Evolutionary conservation across 2,329 filamentous ascomycete species (phyloP).

Genomic region (Penicillium glabrum): DNA sequence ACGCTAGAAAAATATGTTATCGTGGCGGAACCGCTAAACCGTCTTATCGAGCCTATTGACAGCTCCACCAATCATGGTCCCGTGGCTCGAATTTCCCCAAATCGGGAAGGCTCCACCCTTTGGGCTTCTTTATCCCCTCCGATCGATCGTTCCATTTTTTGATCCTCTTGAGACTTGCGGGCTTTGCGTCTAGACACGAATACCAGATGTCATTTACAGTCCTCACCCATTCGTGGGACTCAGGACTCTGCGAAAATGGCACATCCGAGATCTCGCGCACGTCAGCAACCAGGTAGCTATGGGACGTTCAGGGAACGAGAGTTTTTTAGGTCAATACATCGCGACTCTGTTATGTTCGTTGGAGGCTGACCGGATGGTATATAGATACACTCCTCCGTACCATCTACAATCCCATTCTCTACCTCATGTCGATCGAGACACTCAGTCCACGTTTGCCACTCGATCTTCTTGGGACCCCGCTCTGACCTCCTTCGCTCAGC

Average conservation of each 20-base stretch:
- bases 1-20: not conserved
- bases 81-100: not conserved
- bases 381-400: not conserved
- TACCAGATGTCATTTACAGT: not conserved
- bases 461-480: conserved; percentile 15
- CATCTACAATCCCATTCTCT: not conserved
- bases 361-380: not conserved
- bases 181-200: not conserved
- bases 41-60: not conserved
- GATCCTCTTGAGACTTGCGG: not conserved
- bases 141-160: not conserved
- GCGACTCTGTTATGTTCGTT: not conserved
- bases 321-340: conserved; percentile 11
- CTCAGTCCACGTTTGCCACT: not conserved
- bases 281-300: not conserved
- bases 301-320: conserved; percentile 12
- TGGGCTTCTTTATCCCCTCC: not conserved
- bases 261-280: not conserved
- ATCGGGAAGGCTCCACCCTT: not conserved
- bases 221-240: not conserved
- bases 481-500: conserved; percentile 29
- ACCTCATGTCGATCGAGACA: not conserved
- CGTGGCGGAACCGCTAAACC: not conserved
- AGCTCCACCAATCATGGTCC: not conserved
- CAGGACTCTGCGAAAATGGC: not conserved